Base-by-base conservation (phyloP, 805 yeast species). In the Candida silvatica region DNA sequence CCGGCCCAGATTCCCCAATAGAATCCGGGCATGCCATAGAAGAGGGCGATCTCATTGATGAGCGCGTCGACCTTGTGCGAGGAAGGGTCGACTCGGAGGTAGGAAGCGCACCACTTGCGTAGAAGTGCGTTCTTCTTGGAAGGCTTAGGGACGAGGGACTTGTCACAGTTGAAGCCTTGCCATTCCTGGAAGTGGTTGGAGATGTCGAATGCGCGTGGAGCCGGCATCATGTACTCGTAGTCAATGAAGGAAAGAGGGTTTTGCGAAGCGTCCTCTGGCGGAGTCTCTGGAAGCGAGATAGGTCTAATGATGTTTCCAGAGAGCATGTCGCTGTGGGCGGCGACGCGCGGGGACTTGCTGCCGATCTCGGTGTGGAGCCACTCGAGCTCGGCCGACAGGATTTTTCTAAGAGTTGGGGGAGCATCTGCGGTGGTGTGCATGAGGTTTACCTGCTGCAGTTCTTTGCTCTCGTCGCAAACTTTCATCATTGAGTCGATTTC, bases 1-100 rank as follows among this genome's bases (percentile, higher is more conserved):
- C 77, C 78, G 2, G 87, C 75, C 92, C 92, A 81, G 7, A 82
- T 67, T 1, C 90, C 88, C 92, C 92, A 81, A 52, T 79, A 81
- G 48, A 81, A 78, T 1, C 90, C 92, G 0, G 92, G 92, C 57
- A 81, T 57, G 0, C 92, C 92, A 61, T 79, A 82, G 61, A 71
- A 80, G 4, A 66, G 52, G 11, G 61, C 54, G 17, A 82, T 66
- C 50, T 81, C 88, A 9, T 60, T 54, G 16, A 80, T 69, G 20
- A 80, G 56, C 1, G 40, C 42, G 35, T 64, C 64, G 5, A 78
- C 57, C 16, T 29, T 23, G 7, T 32, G 23, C 6, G 34, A 31
- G n/a, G 37, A 29, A 24, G 54, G 34, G 4, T 35, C 36, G 29
- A 56, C 47, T 29, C 62, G 56, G 27, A 81, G 57, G 47, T 81